Base-by-base conservation (phyloP, 495 filamentous ascomycete species). In the Aspergillus diversus region DNA sequence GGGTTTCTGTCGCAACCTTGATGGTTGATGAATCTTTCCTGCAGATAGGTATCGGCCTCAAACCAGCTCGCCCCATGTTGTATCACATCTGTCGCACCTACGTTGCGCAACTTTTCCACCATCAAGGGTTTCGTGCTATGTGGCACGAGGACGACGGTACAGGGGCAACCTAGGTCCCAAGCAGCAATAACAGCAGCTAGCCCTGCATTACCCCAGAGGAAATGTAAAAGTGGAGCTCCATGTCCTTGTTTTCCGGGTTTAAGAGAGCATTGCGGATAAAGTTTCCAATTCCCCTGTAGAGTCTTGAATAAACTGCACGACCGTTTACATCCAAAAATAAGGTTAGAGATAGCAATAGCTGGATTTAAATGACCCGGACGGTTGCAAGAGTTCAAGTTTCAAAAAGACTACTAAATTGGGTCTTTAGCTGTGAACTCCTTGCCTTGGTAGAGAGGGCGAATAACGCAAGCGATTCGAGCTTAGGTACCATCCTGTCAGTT, bases 341-440 rank as follows among this genome's bases (percentile, higher is more conserved):
- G 21, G 7, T 46, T 42, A 34, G 37, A n/a, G 7, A 32, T 32
- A 21, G 49, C 63, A 66, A n/a, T 76, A 85, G 81, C 92, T 86
- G 11, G 93, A 95, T 74, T 97, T 98, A 84, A 97, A 98, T 6
- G 92, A 94, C 37, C 92, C 92, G 0, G 89, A 89, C 3, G 94
- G 94, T 69, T 98, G 94, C 57, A 94, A 84, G 67, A 89, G 88
- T 52, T 98, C 94, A 48, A 97, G 83, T 74, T 98, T 98, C 69
- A 98, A 88, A 73, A 89, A 93, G 69, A 98, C 84, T 83, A 71
- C 87, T 89, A 59, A 54, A 68, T 57, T 55, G 61, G 60, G 21
- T 59, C 60, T 63, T 64, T 62, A 63, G 27, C 55, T 34, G 53
- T 57, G 31, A 47, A 27, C 8, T 57, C 21, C 2, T 27, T 27